These are phyloP conservation scores for Staphylotrichum tortipilum DNA, from an alignment of 495 filamentous ascomycete species.

Conservation along the genomic window DNA sequence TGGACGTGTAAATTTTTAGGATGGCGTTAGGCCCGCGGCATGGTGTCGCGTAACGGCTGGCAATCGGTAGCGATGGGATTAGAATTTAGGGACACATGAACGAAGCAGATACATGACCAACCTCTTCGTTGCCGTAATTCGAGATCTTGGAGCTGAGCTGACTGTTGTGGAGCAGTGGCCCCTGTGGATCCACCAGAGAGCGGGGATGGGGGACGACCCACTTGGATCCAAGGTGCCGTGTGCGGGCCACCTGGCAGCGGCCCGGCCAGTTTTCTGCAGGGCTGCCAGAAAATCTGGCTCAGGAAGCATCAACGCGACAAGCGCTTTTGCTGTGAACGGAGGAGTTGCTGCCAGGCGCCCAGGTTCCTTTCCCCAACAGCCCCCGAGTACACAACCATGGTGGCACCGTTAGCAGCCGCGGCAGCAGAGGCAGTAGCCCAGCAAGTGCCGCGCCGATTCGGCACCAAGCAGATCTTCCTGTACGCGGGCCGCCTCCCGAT, in stretches of 20 bases:
- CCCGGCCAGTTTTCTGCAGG: constrained; percentile 4
- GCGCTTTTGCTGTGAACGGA: background rate
- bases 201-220: too few species aligned
- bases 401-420: constrained; percentile 10
- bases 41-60: background rate
- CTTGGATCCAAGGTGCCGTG: too few species aligned
- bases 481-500: constrained; percentile 27
- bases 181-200: too few species aligned
- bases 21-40: constrained; percentile 8
- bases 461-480: constrained; percentile 61
- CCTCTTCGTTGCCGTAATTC: too few species aligned
- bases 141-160: too few species aligned
- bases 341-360: background rate
- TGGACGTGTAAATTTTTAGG: constrained; percentile 53
- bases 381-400: constrained; percentile 4
- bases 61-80: background rate
- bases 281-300: constrained; percentile 5
- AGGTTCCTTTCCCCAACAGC: background rate
- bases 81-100: background rate
- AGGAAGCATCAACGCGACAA: background rate
- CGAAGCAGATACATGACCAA: too few species aligned
- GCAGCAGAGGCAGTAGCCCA: constrained; percentile 14
- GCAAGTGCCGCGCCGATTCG: constrained; percentile 26
- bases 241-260: constrained; percentile 5
- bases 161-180: too few species aligned